Evolutionary conservation across 2,329 filamentous ascomycete species (phyloP), one percentile per base, ranked within the genome.

Genomic region (Sordariomycetes sp.): DNA sequence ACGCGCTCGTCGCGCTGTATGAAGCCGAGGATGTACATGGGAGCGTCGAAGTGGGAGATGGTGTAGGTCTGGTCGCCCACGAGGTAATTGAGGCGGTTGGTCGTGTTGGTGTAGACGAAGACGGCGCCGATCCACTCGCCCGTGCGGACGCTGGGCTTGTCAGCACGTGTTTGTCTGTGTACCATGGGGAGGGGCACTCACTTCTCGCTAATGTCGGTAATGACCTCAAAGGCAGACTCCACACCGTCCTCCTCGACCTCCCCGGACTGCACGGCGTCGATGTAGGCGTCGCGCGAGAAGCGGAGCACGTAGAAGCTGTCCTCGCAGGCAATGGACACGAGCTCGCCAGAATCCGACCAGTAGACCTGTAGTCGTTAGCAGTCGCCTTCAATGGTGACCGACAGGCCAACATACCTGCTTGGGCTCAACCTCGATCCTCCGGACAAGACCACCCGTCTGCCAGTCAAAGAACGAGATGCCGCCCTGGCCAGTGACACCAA

Each of bases 101-200:
- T 95, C 70, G 81, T 88, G 78, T 95, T 97, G 57, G 94, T 96
- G 79, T 97, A 99, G 69, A 97, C 91, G 78, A 99, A 96, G 76
- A 92, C 96, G 74, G 99, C 94, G 61, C 94, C 94, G 58, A 99
- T 89, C 94, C 94, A 99, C 74, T 95, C 89, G 64, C 92, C 94
- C 22, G 92, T 96, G 62, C 89, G 87, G 55, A 97, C 90, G 62
- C 86, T 89, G 60, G 13, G n/a, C 10, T 22, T 22, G 45, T 50
- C 7, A 50, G 22, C 57, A 52, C 59, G 17, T 10, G 52, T 53
- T 20, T 32, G 12, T n/a, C 12, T 34, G 13, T 1, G 32, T n/a
- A 52, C 50, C 50, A 4, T 34, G 12, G 51, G 42, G 36, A 5
- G 15, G 10, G 20, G 8, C 17, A 64, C 76, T 66, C 72, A 87